phyloP scores from a whole-genome alignment of 2,329 filamentous ascomycete species.

The Colletotrichum lini region DNA sequence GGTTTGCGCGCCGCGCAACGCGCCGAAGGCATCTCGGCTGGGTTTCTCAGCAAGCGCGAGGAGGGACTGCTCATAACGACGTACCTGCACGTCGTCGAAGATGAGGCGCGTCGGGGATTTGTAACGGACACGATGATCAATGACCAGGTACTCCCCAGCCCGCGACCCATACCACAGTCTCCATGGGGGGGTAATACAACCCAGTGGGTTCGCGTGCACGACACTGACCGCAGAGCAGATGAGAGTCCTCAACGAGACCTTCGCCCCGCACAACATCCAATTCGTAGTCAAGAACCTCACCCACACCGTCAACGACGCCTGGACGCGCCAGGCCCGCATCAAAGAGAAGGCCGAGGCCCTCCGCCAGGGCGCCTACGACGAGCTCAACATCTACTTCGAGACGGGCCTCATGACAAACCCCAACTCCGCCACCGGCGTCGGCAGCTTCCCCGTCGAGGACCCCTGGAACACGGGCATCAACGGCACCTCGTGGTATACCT shows the following conservation, averaged over 20 bases:
- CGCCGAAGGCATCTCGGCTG: background rate
- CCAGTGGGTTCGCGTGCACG: background rate
- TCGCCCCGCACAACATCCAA: conserved; percentile 33
- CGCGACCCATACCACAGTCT: background rate
- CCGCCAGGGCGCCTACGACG: conserved; percentile 53
- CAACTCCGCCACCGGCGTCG: conserved; percentile 53
- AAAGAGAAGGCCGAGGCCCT: conserved; percentile 34
- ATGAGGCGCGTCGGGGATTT: conserved; percentile 22
- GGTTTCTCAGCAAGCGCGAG: conserved; percentile 8
- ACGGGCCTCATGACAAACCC: conserved; percentile 38
- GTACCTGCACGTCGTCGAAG: conserved; percentile 34
- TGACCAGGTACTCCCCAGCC: conserved; percentile 12
- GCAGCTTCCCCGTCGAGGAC: conserved; percentile 55
- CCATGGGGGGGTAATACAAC: background rate
- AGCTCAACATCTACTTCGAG: conserved; percentile 61
- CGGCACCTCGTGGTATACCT: conserved; percentile 32
- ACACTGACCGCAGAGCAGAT: conserved; percentile 14
- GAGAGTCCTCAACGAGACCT: conserved; percentile 34
- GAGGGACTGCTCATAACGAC: conserved; percentile 28
- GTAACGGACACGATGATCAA: conserved; percentile 29
- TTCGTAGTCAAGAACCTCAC: conserved; percentile 30
- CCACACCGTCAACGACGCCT: conserved; percentile 36
- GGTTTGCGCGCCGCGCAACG: conserved; percentile 9
- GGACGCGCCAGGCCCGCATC: conserved; percentile 31
- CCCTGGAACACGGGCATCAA: conserved; percentile 36